Percentiles rank a stretch among this genome's conserved stretches.
Conservation (phyloP, 306 rosid species). For the Fagus crenata region DNA sequence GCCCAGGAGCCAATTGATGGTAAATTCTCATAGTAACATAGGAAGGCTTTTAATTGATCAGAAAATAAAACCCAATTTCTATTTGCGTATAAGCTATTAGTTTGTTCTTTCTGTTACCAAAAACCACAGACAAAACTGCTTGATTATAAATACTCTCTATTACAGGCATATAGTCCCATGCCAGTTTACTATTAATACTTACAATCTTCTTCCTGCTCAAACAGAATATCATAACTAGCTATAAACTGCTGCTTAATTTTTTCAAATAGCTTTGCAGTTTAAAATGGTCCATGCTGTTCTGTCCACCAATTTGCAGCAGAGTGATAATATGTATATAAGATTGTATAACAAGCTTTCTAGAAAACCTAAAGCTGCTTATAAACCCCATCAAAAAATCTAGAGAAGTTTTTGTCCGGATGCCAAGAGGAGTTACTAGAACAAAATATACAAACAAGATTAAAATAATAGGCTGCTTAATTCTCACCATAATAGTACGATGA, state of each 20-base stretch:
- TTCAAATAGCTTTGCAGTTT: neutral
- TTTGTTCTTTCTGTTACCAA: neutral
- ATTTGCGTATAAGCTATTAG: neutral
- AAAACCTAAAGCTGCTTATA: neutral
- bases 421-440: neutral
- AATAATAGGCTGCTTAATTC: slow-evolving; percentile 27
- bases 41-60: neutral
- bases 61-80: neutral
- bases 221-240: neutral
- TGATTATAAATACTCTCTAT: too few relatives aligned
- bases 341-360: neutral
- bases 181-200: neutral
- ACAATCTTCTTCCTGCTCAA: neutral
- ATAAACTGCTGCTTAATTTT: neutral
- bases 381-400: neutral
- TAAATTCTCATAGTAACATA: neutral
- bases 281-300: neutral
- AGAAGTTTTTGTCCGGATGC: neutral
- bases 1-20: too few relatives aligned
- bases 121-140: neutral
- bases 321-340: neutral
- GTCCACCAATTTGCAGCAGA: neutral
- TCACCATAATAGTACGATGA: slow-evolving; percentile 92
- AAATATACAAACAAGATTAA: neutral
- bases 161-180: neutral